Base-by-base conservation (phyloP, 768 basidiomycete genomes). In the Tephrocybe sp. region DNA sequence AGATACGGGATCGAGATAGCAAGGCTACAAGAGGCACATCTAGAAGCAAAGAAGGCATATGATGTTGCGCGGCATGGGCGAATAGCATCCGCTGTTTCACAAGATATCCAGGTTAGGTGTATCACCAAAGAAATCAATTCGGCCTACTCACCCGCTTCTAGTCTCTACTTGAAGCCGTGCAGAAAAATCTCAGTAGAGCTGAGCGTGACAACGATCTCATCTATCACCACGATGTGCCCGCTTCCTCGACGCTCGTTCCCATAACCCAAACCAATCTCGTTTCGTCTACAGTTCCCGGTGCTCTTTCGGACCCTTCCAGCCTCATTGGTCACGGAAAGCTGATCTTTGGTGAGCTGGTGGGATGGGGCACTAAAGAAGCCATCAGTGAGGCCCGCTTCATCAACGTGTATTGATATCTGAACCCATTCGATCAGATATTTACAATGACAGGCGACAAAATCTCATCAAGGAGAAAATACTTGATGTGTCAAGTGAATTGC, bases 131-230 rank as follows among this genome's bases (percentile, higher is more conserved):
- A n/a, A n/a, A n/a, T n/a, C n/a, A n/a, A n/a, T n/a, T n/a, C n/a
- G n/a, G n/a, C n/a, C n/a, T n/a, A n/a, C n/a, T n/a, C n/a, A n/a
- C n/a, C n/a, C n/a, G n/a, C n/a, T n/a, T 15, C n/a, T 63, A 98
- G 94, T 90, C 89, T 1, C 72, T 98, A 13, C 69, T 88, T 21
- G 84, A 86, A 38, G 83, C 73, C 7, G 71, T 97, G 21, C 79
- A 86, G 56, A 82, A 79, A 44, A 79, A 83, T 47, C 66, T 89
- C 27, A 67, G 73, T 4, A 80, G 91, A 12, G 90, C 95, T 0
- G 82, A 87, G 54, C 82, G 92, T 26, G 96, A 98, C 66, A 99
- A 99, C 64, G 89, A 96, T 66, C 72, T 97, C 6, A 97, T 99
- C 31, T 99, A 98, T 69, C 92, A 97, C 57, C 79, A 91, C 43